Evolutionary conservation across 2,329 filamentous ascomycete genomes (phyloP), one percentile per base, ranked within the genome.

Genomic region (Epichloe bromicola): DNA sequence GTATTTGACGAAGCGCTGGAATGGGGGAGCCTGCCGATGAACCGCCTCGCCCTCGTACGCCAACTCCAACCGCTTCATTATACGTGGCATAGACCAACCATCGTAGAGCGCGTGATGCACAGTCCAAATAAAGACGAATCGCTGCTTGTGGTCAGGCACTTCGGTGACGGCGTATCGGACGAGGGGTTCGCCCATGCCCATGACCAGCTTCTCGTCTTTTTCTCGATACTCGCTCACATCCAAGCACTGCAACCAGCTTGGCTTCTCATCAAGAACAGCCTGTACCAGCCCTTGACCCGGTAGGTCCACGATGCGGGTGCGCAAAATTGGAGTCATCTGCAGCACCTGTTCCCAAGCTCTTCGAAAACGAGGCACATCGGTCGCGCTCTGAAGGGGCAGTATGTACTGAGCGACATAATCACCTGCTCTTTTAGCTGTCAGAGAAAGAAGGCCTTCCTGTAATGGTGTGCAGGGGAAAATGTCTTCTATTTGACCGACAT

Each of bases 91-190:
- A 1, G 68, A 71, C 72, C 74, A 75, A 17, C 74, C 74, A 48
- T 78, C 74, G 51, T 76, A 78, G 0, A 75, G 59, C 10, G 68
- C 69, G 54, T 77, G 74, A 51, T 76, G 74, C 55, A 74, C 66
- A 2, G 71, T 73, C 57, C 26, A 63, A 17, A 74, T 63, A 20
- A 56, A 53, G 41, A 43, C 40, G 26, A 30, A 43, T 19, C 17
- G 5, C 34, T 45, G 37, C 19, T 50, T 11, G 17, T 47, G n/a
- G 34, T 49, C 39, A 36, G 14, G 23, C 14, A 46, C 6, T 15
- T 51, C 37, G 8, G 38, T 42, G 30, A 51, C 30, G 6, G 50
- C 42, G 7, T 50, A 61, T 5, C 56, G 54, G 6, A 53, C 48
- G n/a, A 51, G 40, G n/a, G 56, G 54, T 1, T 50, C 46, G 7